A percentile compares a stretch with the other conserved stretches of the same genome.
phyloP scores from a whole-genome alignment of 257 asterid genomes.

The Verbena officinalis region DNA sequence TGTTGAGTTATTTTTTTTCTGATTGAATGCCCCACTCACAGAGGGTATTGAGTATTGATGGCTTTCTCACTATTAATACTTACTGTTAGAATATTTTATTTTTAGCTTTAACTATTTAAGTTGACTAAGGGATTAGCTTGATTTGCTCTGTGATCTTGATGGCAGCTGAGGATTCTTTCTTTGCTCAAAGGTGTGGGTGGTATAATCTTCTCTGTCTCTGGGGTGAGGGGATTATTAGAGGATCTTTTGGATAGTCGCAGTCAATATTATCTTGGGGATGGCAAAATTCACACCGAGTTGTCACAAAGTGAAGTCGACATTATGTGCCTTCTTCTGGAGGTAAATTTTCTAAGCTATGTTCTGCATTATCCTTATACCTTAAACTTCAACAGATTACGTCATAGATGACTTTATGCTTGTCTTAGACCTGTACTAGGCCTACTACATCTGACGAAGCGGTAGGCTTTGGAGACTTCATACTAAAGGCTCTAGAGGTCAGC shows the following conservation, averaged over 20 bases:
- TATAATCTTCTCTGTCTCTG: conserved; percentile 49
- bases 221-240: conserved; percentile 52
- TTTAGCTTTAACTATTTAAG: conserved; percentile 9
- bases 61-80: neutral
- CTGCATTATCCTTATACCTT: conserved; percentile 4
- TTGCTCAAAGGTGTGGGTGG: conserved; percentile 72
- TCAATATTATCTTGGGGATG: conserved; percentile 42
- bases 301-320: conserved; percentile 62
- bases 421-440: conserved; percentile 57
- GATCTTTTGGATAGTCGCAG: conserved; percentile 65
- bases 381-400: conserved; percentile 5
- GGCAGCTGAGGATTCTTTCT: conserved; percentile 75
- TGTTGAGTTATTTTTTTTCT: conserved; percentile 11
- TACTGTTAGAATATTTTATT: conserved; percentile 7
- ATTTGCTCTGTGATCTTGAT: conserved; percentile 27
- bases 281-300: conserved; percentile 42
- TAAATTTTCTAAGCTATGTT: conserved; percentile 31
- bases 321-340: conserved; percentile 84
- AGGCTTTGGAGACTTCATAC: conserved; percentile 42
- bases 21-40: conserved; percentile 13
- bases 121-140: conserved; percentile 7
- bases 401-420: conserved; percentile 16
- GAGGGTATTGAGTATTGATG: neutral
- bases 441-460: conserved; percentile 45
- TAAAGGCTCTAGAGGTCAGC: conserved; percentile 74